A percentile compares a stretch with the other conserved stretches of the same genome.
Evolutionary conservation across 2,329 filamentous ascomycete species (phyloP).

Genomic region (Colletotrichum noveboracense): DNA sequence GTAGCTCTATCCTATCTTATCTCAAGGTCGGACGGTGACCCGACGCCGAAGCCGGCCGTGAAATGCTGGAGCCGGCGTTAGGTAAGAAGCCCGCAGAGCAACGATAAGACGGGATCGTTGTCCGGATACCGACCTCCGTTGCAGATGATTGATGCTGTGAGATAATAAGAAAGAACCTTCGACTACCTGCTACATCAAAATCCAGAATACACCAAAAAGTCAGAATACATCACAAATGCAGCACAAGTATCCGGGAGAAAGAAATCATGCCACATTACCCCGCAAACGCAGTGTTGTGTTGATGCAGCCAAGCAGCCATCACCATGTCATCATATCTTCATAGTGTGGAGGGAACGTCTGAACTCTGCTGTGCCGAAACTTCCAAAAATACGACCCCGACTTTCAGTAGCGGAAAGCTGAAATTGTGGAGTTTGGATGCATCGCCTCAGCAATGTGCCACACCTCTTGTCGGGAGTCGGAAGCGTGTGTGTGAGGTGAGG

Average conservation of each 20-base stretch:
- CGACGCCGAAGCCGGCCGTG: background rate
- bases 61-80: background rate
- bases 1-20: constrained; percentile 18
- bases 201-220: background rate
- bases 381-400: background rate
- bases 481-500: background rate
- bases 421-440: background rate
- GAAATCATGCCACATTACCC: background rate
- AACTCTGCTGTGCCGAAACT: background rate
- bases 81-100: background rate
- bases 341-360: background rate
- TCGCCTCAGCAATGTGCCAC: background rate
- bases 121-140: background rate
- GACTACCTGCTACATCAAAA: background rate
- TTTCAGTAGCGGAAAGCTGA: background rate
- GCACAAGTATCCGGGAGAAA: background rate
- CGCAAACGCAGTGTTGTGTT: background rate
- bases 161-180: background rate
- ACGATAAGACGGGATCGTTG: background rate
- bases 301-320: background rate
- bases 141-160: background rate
- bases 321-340: constrained; percentile 5
- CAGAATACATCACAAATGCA: background rate
- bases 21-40: background rate
- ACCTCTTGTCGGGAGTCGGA: background rate